phyloP scores from a whole-genome alignment of 2,329 filamentous ascomycete genomes.

The Botrytis deweyae region DNA sequence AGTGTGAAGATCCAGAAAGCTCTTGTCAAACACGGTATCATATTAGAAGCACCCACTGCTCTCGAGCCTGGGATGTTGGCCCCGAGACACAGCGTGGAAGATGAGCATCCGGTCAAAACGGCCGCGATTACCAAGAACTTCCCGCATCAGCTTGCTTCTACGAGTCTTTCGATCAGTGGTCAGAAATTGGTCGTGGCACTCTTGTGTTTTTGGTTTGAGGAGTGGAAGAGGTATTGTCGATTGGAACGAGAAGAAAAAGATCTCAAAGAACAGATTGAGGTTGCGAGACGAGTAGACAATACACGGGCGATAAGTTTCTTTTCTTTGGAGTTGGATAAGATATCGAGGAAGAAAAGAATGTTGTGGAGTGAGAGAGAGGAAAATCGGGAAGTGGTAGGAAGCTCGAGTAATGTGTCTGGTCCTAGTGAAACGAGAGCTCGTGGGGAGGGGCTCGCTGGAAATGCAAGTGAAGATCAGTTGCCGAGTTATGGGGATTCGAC shows the following conservation, averaged over 20 bases:
- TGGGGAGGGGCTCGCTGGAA: neutral
- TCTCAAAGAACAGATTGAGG: conserved; percentile 24
- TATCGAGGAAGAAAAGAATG: conserved; percentile 18
- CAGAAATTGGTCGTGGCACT: conserved; percentile 35
- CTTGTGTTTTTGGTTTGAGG: conserved; percentile 38
- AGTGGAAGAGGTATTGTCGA: conserved; percentile 32
- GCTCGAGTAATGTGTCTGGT: neutral
- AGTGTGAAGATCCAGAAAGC: conserved; percentile 27
- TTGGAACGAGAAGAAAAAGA: conserved; percentile 29
- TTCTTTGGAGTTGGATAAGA: conserved; percentile 6
- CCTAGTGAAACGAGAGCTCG: neutral
- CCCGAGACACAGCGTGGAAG: neutral
- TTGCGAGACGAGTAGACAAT: conserved; percentile 6
- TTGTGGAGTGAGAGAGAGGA: conserved; percentile 24
- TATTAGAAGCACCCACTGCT: conserved; percentile 20
- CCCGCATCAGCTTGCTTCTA: conserved; percentile 29
- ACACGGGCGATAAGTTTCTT: neutral
- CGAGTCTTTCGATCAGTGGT: conserved; percentile 28
- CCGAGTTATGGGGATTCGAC: conserved; percentile 10
- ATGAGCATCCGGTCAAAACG: conserved; percentile 27
- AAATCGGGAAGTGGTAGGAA: conserved; percentile 14
- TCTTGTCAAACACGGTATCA: conserved; percentile 24
- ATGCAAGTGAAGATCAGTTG: neutral
- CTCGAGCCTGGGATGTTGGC: conserved; percentile 19
- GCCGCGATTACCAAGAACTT: conserved; percentile 29